Conservation (phyloP, 2,329 filamentous ascomycete species). For the Colletotrichum sp. region DNA sequence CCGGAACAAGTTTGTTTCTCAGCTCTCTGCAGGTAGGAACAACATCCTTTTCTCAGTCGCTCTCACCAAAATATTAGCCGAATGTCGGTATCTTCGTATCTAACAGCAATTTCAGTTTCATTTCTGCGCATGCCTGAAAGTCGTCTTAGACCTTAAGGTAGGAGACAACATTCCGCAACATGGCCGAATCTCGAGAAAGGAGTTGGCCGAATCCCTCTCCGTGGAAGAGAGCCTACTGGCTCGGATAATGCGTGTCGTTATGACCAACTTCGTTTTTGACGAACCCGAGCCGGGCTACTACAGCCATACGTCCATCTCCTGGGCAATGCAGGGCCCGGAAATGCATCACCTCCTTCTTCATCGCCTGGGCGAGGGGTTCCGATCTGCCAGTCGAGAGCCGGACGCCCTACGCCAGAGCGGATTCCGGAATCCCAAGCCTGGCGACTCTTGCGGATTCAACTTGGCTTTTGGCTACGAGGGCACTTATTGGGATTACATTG, state of each 20-base stretch:
- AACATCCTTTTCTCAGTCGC: rapidly evolving
- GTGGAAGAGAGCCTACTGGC: neutral
- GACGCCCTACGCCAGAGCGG: neutral
- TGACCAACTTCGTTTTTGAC: neutral
- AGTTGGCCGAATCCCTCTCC: neutral
- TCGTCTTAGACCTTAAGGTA: neutral
- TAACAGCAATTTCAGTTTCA: neutral
- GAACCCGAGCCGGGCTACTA: neutral
- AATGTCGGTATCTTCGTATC: neutral
- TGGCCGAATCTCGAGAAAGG: neutral
- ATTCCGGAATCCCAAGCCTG: neutral
- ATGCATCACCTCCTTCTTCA: neutral
- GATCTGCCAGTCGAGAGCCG: neutral
- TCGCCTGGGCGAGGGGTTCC: neutral
- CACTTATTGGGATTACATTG: neutral
- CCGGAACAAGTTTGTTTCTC: neutral
- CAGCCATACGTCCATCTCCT: neutral
- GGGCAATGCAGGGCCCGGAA: neutral
- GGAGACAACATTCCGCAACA: neutral
- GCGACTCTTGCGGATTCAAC: neutral
- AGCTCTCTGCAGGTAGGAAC: neutral
- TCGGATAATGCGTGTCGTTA: neutral
- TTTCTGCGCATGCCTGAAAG: neutral
- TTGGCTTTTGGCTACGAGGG: neutral
- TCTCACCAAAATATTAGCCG: neutral